phyloP scores from a whole-genome alignment of 176 grass and related monocot species.

The Hsuehochloa calcarea region DNA sequence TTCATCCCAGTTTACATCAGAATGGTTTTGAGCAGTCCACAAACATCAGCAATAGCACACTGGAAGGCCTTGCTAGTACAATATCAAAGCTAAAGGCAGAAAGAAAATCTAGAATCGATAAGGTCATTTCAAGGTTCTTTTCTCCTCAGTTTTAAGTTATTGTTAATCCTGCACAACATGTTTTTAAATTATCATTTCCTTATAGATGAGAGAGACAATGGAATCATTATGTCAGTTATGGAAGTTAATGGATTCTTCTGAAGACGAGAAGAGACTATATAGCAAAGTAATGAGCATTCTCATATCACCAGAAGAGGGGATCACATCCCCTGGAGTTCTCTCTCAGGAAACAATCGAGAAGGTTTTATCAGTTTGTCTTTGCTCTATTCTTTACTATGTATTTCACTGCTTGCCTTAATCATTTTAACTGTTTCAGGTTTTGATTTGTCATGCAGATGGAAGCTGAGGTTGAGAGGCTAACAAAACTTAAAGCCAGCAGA shows the following conservation, averaged over 20 bases:
- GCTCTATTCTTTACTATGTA: constrained; percentile 23
- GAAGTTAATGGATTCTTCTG: constrained; percentile 91
- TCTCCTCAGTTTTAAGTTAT: constrained; percentile 22
- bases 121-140: constrained; percentile 50
- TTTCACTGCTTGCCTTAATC: background rate
- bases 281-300: constrained; percentile 60
- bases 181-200: constrained; percentile 30
- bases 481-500: constrained; percentile 78
- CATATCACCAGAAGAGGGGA: constrained; percentile 61
- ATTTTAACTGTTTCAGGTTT: constrained; percentile 2
- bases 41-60: constrained; percentile 78
- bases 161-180: constrained; percentile 14
- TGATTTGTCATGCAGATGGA: constrained; percentile 55
- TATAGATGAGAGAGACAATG: constrained; percentile 81
- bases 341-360: constrained; percentile 72
- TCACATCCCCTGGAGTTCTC: constrained; percentile 62
- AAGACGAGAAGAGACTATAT: constrained; percentile 71
- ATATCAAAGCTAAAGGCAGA: constrained; percentile 74
- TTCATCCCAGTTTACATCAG: constrained; percentile 93
- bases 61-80: constrained; percentile 68
- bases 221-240: constrained; percentile 78
- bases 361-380: constrained; percentile 43
- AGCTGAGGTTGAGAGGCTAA: constrained; percentile 72
- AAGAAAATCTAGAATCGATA: constrained; percentile 63
- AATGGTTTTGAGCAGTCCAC: constrained; percentile 60